A percentile compares a stretch with the other conserved stretches of the same genome.
These are phyloP conservation scores for Botrytis hyacinthi DNA, from an alignment of 2,329 filamentous ascomycete genomes.

Conservation along the genomic window DNA sequence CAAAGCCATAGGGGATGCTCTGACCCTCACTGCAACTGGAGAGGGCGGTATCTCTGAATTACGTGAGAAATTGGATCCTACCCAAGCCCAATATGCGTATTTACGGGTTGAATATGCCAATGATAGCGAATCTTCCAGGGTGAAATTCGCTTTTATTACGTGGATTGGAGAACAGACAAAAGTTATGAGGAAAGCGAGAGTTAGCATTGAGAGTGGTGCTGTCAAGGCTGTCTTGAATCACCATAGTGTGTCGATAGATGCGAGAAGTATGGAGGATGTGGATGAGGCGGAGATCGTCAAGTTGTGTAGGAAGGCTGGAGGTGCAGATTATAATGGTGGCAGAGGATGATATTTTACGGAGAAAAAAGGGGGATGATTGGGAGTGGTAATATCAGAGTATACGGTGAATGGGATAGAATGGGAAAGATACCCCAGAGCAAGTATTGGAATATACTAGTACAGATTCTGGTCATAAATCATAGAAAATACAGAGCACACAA, in stretches of 20 bases:
- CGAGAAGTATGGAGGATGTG: constrained; percentile 58
- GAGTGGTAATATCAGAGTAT: constrained; percentile 14
- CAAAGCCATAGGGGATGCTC: constrained; percentile 52
- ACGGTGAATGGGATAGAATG: constrained; percentile 5
- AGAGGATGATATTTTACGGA: constrained; percentile 40
- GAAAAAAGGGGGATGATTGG: neutral
- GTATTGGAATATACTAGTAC: neutral
- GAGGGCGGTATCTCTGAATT: constrained; percentile 60
- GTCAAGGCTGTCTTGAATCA: constrained; percentile 64
- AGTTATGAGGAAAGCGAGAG: constrained; percentile 68
- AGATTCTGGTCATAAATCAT: neutral
- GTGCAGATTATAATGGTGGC: constrained; percentile 69
- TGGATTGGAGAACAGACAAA: constrained; percentile 66
- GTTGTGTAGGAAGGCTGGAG: constrained; percentile 62
- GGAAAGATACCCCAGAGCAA: constrained; percentile 8
- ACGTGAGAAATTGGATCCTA: constrained; percentile 50
- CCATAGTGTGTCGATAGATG: constrained; percentile 64
- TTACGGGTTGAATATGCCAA: constrained; percentile 67
- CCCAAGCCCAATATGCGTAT: constrained; percentile 37
- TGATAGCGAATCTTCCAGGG: constrained; percentile 65
- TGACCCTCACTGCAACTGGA: constrained; percentile 57
- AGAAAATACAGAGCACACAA: neutral
- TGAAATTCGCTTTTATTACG: constrained; percentile 66
- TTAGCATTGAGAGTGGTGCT: constrained; percentile 63
- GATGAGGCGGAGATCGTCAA: constrained; percentile 60